Evolutionary conservation across 148 eudicot species (phyloP), one percentile per base, ranked within the genome.

Genomic region (Spergularia marina): DNA sequence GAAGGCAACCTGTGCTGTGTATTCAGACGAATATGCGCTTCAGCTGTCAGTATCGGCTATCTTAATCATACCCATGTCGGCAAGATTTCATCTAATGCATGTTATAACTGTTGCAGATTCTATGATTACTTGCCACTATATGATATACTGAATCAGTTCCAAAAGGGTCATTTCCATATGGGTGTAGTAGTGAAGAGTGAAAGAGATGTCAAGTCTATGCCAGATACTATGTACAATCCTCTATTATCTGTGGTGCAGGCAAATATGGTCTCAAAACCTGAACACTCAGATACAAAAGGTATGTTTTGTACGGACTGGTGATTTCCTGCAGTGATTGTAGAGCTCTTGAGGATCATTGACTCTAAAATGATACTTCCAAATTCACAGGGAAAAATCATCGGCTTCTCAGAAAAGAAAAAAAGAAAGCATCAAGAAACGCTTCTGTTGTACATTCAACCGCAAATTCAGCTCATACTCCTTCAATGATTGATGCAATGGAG

Each of bases 121-220:
- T 83, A 76, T 72, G 94, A 87, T 39, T 76, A 77, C 58, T 76
- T 84, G 76, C 95, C 97, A 30, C 80, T 90, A 30, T 92, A 92
- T 67, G 91, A 87, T 57, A 82, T 92, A 76, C 74, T 92, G 39
- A 86, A 85, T 68, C 87, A 83, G 71, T 92, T 92, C 70, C 91
- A 87, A 79, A 90, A 86, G 79, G 95, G 95, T 30, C 89, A 90
- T 53, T 90, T 91, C 82, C 93, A 92, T 79, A 92, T 92, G 93
- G 97, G 90, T 40, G 76, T 89, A 44, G 90, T 90, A 12, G 85
- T 88, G 57, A 87, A 83, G 85, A 83, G 86, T 61, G 82, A 83
- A 54, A 80, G 53, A 15, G 78, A 67, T 7, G 3, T 18, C 10
- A 72, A 75, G 69, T 64, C 64, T 53, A 59, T 53, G 30, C 58